phyloP scores from a whole-genome alignment of 768 basidiomycete genomes.

The Suillus subalutaceus region DNA sequence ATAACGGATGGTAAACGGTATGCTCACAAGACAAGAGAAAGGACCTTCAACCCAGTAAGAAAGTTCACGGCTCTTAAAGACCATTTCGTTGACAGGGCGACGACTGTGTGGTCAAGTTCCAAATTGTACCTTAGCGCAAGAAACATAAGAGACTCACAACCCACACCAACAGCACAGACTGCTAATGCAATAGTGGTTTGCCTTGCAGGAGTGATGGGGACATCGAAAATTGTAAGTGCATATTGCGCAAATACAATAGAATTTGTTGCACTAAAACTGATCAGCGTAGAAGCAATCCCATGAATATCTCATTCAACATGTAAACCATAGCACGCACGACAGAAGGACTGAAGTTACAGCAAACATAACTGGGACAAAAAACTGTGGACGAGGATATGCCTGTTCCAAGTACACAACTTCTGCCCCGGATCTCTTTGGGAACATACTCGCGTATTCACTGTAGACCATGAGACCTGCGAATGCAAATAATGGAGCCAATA shows the following conservation, averaged over 20 bases:
- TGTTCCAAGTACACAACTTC: conserved; percentile 48
- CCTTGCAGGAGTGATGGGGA: conserved; percentile 19
- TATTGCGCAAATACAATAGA: conserved; percentile 32
- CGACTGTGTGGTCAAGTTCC: conserved; percentile 16
- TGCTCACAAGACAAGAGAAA: conserved; percentile 23
- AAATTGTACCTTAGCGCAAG: too few species aligned
- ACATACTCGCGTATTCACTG: conserved; percentile 49
- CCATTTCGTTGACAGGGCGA: conserved; percentile 33
- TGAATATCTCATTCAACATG: neutral
- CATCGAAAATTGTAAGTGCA: conserved; percentile 20
- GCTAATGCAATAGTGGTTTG: conserved; percentile 27
- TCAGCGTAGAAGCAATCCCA: neutral
- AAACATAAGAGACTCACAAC: conserved; percentile 14
- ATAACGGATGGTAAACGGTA: neutral
- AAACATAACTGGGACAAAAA: conserved; percentile 45
- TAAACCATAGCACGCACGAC: conserved; percentile 19
- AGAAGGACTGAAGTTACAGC: conserved; percentile 36
- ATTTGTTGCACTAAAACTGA: conserved; percentile 24
- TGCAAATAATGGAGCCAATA: conserved; percentile 7
- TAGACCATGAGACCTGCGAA: conserved; percentile 23
- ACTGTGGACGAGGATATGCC: conserved; percentile 21
- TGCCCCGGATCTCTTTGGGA: conserved; percentile 51
- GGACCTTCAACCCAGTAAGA: conserved; percentile 27
- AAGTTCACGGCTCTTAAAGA: conserved; percentile 27
- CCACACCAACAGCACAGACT: conserved; percentile 24